Percentiles rank a stretch among this genome's conserved stretches.
Evolutionary conservation across 495 filamentous ascomycete species (phyloP).

Genomic region (Alectoria sarmentosa): DNA sequence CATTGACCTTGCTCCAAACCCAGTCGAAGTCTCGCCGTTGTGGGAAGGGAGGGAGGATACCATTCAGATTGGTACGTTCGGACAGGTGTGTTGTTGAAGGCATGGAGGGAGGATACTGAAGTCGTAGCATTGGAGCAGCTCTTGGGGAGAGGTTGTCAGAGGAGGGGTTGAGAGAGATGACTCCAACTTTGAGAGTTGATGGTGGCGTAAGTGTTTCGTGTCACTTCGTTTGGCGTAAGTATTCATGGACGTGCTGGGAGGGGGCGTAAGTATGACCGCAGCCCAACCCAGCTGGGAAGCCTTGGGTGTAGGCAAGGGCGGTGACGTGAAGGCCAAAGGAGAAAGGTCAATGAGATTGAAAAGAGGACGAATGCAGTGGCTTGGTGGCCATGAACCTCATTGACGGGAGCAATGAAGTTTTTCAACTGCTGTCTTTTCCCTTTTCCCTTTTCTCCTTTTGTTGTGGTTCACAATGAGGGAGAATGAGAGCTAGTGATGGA

Average conservation of each 20-base stretch:
- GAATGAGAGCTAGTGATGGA: slow-evolving; percentile 28
- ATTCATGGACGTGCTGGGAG: slow-evolving; percentile 10
- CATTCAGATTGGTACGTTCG: slow-evolving; percentile 15
- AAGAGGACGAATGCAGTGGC: slow-evolving; percentile 1
- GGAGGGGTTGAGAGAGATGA: background rate
- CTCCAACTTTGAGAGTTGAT: slow-evolving; percentile 4
- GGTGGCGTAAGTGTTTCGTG: background rate
- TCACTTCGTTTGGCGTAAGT: slow-evolving; percentile 2
- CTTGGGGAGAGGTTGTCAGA: background rate
- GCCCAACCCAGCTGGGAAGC: background rate
- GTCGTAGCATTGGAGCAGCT: slow-evolving; percentile 20
- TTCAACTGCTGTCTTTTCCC: slow-evolving; percentile 1
- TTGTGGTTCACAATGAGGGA: slow-evolving; percentile 14
- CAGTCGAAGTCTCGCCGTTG: slow-evolving; percentile 17
- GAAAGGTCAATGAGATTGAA: slow-evolving; percentile 11
- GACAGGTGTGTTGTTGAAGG: slow-evolving; percentile 20
- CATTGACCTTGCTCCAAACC: slow-evolving; percentile 8
- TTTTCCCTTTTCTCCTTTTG: slow-evolving; percentile 8
- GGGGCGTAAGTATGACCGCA: slow-evolving; percentile 4
- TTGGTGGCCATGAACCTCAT: slow-evolving; percentile 16
- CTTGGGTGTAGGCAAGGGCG: slow-evolving; percentile 1
- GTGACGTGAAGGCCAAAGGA: slow-evolving; percentile 5
- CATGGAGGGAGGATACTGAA: slow-evolving; percentile 22
- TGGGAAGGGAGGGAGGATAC: slow-evolving; percentile 18
- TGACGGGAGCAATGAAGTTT: slow-evolving; percentile 11